Evolutionary conservation across 108 stramenopile genomes (phyloP).

Genomic region (Pseudonitzschia pungens): DNA sequence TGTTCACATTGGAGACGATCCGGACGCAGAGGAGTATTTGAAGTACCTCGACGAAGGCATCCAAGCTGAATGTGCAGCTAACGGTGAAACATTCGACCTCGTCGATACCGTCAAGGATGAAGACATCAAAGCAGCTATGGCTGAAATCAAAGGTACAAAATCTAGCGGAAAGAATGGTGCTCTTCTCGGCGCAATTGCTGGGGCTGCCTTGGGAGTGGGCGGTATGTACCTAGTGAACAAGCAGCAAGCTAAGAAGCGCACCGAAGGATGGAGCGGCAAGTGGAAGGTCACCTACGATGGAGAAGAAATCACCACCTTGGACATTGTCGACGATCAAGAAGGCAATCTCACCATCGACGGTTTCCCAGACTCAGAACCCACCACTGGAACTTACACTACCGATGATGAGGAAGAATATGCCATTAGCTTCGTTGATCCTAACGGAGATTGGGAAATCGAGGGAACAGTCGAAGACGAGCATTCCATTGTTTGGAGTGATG

Average conservation of each 20-base stretch:
- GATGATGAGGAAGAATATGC: conserved; percentile 10
- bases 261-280: conserved; percentile 15
- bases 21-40: conserved; percentile 6
- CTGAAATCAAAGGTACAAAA: conserved; percentile 6
- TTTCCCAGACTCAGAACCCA: conserved; percentile 9
- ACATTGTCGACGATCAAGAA: conserved; percentile 1
- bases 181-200: conserved; percentile 17
- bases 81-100: conserved; percentile 13
- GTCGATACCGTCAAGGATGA: conserved; percentile 25
- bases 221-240: conserved; percentile 22
- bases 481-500: conserved; percentile 16
- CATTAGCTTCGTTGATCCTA: conserved; percentile 6
- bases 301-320: conserved; percentile 12
- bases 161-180: conserved; percentile 10
- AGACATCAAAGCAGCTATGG: conserved; percentile 17
- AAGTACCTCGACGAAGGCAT: conserved; percentile 12
- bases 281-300: conserved; percentile 17
- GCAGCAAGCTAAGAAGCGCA: conserved; percentile 14
- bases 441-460: conserved; percentile 7
- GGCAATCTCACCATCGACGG: conserved; percentile 15
- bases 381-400: conserved; percentile 7
- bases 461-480: conserved; percentile 22
- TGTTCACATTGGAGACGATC: conserved; percentile 11
- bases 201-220: conserved; percentile 11
- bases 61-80: not conserved